A percentile compares a stretch with the other conserved stretches of the same genome.
phyloP scores from a whole-genome alignment of 306 rosid genomes.

The Dryas drummondii region DNA sequence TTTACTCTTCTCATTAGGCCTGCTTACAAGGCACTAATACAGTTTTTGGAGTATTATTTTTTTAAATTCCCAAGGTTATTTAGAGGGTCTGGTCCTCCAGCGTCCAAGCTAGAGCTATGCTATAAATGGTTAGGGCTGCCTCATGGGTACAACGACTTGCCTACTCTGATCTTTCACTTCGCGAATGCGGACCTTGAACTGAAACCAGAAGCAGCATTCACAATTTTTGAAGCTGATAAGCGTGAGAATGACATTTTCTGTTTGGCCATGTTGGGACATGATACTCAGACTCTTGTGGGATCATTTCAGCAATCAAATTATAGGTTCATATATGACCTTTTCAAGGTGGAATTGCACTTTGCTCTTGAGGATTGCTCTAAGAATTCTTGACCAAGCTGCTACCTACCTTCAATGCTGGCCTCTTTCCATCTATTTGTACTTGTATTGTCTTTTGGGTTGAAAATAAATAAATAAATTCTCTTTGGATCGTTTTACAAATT shows the following conservation, averaged over 20 bases:
- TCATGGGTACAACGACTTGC: not conserved
- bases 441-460: not conserved
- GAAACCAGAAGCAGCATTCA: not conserved
- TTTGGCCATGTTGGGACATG: not conserved
- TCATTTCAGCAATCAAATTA: not conserved
- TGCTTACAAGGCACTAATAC: not conserved
- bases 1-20: not conserved
- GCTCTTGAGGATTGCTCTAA: not conserved
- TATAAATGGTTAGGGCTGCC: not conserved
- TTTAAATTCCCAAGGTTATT: not conserved
- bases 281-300: not conserved
- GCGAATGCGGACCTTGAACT: not conserved
- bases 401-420: too few relatives aligned
- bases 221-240: not conserved
- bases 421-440: not conserved
- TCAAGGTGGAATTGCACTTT: not conserved
- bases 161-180: not conserved
- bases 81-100: not conserved
- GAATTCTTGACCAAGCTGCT: not conserved
- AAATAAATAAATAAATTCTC: not conserved
- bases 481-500: too few relatives aligned
- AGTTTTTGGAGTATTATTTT: not conserved
- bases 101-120: not conserved
- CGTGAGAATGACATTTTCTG: not conserved
- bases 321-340: not conserved